Conservation (phyloP, 2,329 filamentous ascomycete species). For the Emydomyces testavorans region DNA sequence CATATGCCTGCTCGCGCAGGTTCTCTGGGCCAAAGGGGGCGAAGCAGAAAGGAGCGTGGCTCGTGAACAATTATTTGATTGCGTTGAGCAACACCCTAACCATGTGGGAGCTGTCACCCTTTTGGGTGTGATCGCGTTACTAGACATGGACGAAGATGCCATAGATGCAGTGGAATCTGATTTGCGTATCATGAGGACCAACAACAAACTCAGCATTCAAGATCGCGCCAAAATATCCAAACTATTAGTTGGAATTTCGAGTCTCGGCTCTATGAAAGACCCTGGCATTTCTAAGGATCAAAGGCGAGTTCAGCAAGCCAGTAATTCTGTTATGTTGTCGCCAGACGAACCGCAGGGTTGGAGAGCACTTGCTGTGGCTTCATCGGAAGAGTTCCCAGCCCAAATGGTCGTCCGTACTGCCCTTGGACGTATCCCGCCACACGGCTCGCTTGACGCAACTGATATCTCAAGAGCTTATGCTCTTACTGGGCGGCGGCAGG, state of each 20-base stretch:
- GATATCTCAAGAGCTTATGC: constrained; percentile 64
- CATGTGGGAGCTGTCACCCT: constrained; percentile 72
- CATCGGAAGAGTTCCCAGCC: constrained; percentile 46
- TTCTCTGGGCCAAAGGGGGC: constrained; percentile 81
- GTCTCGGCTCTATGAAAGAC: constrained; percentile 34
- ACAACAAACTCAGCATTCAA: constrained; percentile 48
- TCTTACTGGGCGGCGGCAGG: constrained; percentile 56
- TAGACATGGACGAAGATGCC: constrained; percentile 68
- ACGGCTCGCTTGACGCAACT: constrained; percentile 53
- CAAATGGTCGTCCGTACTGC: constrained; percentile 78
- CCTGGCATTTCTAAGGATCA: constrained; percentile 31
- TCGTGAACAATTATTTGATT: constrained; percentile 65
- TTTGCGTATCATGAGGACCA: constrained; percentile 59
- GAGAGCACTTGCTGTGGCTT: constrained; percentile 56
- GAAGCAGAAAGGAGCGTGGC: constrained; percentile 64
- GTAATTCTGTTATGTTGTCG: constrained; percentile 67
- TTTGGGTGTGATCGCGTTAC: constrained; percentile 68
- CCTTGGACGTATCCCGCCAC: constrained; percentile 58
- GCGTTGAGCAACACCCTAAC: constrained; percentile 59
- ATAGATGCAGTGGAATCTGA: constrained; percentile 71
- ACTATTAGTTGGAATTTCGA: constrained; percentile 63
- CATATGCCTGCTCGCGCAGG: constrained; percentile 75
- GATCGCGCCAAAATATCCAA: constrained; percentile 62
- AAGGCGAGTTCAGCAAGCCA: constrained; percentile 52
- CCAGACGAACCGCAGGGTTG: constrained; percentile 72